phyloP scores from a whole-genome alignment of 1,284 basidiomycete species.

The Cronartium quercuum region DNA sequence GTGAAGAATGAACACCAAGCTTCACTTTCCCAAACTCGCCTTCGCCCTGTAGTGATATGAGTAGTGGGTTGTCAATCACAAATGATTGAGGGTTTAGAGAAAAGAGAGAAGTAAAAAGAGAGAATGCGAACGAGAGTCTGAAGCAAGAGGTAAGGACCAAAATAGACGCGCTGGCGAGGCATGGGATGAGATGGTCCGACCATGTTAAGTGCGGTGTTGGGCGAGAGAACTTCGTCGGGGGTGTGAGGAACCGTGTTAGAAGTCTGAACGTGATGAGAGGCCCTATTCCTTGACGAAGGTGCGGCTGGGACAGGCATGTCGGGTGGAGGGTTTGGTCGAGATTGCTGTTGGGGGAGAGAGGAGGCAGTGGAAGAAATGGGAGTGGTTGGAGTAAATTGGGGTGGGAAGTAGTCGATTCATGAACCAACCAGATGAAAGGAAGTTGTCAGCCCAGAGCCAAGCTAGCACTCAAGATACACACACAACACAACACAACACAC shows the following conservation, averaged over 20 bases:
- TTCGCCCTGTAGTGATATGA: conserved; percentile 61
- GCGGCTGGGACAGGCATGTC: conserved; percentile 4
- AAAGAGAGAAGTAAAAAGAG: neutral
- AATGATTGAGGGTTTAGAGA: neutral
- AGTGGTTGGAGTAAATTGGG: neutral
- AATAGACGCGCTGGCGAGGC: conserved; percentile 72
- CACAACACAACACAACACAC: neutral
- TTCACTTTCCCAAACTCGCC: conserved; percentile 99
- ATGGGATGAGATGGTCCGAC: conserved; percentile 35
- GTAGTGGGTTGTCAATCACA: no score
- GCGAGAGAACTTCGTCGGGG: neutral
- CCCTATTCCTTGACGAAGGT: conserved; percentile 15
- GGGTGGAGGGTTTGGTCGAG: neutral
- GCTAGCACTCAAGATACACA: neutral
- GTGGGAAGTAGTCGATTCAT: neutral
- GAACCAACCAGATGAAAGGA: no score
- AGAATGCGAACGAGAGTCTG: conserved; percentile 65
- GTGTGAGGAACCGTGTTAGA: neutral
- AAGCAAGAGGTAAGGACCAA: conserved; percentile 87
- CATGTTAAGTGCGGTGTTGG: neutral
- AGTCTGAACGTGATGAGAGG: conserved; percentile 21
- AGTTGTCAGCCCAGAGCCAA: no score
- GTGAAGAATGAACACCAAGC: conserved; percentile 71
- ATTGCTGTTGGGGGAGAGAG: neutral
- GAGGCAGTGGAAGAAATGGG: neutral